Evolutionary conservation across 75 land plant genomes (phyloP), one percentile per base, ranked within the genome.

Genomic region (Larix kaempferi): DNA sequence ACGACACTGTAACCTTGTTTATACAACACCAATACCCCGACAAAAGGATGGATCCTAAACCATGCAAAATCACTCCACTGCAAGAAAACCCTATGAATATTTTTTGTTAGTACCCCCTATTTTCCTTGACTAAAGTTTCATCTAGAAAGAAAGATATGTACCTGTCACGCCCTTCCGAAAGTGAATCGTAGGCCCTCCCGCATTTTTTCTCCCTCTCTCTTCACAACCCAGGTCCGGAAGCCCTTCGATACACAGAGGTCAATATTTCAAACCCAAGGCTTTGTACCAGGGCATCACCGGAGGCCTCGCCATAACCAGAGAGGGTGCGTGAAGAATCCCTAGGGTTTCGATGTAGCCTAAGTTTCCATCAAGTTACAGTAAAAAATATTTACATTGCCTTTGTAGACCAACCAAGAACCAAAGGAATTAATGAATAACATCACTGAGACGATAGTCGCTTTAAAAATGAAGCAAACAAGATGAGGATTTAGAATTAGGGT

Each of bases 341-440:
- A 66, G 71, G 71, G 71, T 66, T 66, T 37, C 44, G 39, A 66
- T 66, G n/a, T n/a, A n/a, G n/a, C n/a, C n/a, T n/a, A n/a, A n/a
- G n/a, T n/a, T n/a, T n/a, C n/a, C n/a, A n/a, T n/a, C n/a, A n/a
- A n/a, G n/a, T n/a, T n/a, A n/a, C n/a, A n/a, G n/a, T n/a, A n/a
- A n/a, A n/a, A n/a, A n/a, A n/a, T n/a, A n/a, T n/a, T n/a, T n/a
- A n/a, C n/a, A n/a, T n/a, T n/a, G n/a, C n/a, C n/a, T n/a, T n/a
- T n/a, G n/a, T n/a, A n/a, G n/a, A n/a, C n/a, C n/a, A n/a, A n/a
- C n/a, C n/a, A n/a, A n/a, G n/a, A n/a, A n/a, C n/a, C n/a, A n/a
- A n/a, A n/a, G n/a, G n/a, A n/a, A n/a, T n/a, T n/a, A n/a, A n/a
- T n/a, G n/a, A n/a, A n/a, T n/a, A n/a, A n/a, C n/a, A n/a, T n/a